Base-by-base conservation (phyloP, 2,329 filamentous ascomycete species). In the Alternaria ethzedia region DNA sequence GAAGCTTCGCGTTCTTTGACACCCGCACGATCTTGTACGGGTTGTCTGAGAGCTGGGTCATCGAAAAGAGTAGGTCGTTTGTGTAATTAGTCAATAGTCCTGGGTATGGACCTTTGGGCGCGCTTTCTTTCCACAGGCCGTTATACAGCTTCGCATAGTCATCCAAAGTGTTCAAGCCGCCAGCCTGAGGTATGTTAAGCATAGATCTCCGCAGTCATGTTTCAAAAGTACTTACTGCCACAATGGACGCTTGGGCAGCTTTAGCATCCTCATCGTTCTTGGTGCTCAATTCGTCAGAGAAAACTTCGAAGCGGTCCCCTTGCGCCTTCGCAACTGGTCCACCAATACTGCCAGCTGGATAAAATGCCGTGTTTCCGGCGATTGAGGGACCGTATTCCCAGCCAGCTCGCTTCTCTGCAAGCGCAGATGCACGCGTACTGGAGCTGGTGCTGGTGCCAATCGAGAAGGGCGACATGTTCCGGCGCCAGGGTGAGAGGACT, bases 61-160 rank as follows among this genome's bases (percentile, higher is more conserved):
- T 68, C n/a, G 63, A 65, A 12, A 68, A 68, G 54, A 66, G 46
- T 4, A 68, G 59, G 32, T 68, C 63, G 3, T 68, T 49, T 12
- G 65, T 61, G 23, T 63, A 66, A 23, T 68, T 68, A 3, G 65
- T 66, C 32, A 68, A 47, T 3, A 64, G 51, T 12, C 65, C 65
- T 20, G 57, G 63, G 6, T 57, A 57, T 13, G 54, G 43, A 5
- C 54, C 54, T 36, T n/a, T 28, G 20, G 54, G 54, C 44, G 28
- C 54, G 15, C 43, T 47, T 15, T 36, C 26, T 26, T 57, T 57
- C 44, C 54, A 57, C 20, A 47, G 54, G 28, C 54, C 43, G 15
- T 57, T 9, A 8, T 57, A 57, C 13, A 57, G 43, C 26, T 47
- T 57, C 17, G 54, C 54, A 15, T 57, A 57, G 28, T 57, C 54